A percentile compares a stretch with the other conserved stretches of the same genome.
These are phyloP conservation scores for Lachnellula arida DNA, from an alignment of 2,329 filamentous ascomycete genomes.

Conservation along the genomic window DNA sequence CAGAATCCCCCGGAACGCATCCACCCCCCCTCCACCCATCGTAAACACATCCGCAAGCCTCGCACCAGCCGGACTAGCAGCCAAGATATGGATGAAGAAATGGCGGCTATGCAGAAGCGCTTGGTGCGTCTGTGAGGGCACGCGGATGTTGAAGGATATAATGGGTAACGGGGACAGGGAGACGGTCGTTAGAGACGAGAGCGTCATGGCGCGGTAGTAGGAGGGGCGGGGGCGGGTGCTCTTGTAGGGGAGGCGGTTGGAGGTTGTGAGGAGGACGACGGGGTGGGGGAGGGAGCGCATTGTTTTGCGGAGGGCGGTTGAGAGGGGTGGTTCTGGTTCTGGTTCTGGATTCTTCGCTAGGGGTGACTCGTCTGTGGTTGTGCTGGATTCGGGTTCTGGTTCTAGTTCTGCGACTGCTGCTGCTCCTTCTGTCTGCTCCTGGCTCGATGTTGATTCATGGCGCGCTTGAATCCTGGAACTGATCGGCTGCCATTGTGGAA, in stretches of 20 bases:
- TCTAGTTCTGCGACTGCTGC: background rate
- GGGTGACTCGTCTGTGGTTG: background rate
- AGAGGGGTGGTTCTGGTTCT: conserved; percentile 9
- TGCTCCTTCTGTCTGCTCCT: too few species aligned
- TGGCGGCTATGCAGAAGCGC: conserved; percentile 17
- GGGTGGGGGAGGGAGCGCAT: conserved; percentile 30
- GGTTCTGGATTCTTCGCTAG: background rate
- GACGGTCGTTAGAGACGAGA: conserved; percentile 33
- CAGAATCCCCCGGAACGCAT: background rate
- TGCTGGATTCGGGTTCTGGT: background rate
- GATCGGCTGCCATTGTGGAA: too few species aligned
- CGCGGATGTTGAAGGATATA: conserved; percentile 31
- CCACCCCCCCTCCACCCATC: conserved; percentile 5
- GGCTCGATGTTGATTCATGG: too few species aligned
- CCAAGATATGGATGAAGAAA: conserved; percentile 27
- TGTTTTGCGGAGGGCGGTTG: conserved; percentile 21
- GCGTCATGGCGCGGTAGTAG: conserved; percentile 25
- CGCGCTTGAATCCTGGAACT: too few species aligned
- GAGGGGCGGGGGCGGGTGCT: background rate
- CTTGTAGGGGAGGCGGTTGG: background rate
- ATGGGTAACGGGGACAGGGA: conserved; percentile 28
- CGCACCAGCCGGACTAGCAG: conserved; percentile 14
- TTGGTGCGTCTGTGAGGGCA: conserved; percentile 26
- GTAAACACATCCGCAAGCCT: conserved; percentile 26
- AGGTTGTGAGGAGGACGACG: conserved; percentile 28